Conservation (phyloP, 2,329 filamentous ascomycete species). For the Phoma sp. region DNA sequence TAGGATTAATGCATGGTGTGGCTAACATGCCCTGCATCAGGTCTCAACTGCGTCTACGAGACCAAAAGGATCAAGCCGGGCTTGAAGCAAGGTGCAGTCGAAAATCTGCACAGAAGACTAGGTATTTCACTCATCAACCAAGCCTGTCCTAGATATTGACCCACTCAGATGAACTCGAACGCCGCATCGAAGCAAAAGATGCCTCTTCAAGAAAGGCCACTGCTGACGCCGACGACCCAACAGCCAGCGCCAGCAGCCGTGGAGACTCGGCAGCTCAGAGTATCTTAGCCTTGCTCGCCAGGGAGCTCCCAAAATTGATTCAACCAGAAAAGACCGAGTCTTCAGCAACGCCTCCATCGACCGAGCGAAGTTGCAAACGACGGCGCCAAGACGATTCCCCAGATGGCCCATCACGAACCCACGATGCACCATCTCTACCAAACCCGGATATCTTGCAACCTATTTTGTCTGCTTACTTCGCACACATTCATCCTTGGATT, state of each 20-base stretch:
- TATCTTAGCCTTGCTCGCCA: conserved; percentile 21
- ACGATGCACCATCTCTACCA: conserved; percentile 3
- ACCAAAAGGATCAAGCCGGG: conserved; percentile 26
- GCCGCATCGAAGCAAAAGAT: conserved; percentile 8
- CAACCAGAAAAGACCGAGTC: neutral
- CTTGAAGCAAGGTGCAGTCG: conserved; percentile 28
- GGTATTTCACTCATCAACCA: conserved; percentile 5
- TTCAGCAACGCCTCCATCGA: neutral
- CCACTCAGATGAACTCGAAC: conserved; percentile 22
- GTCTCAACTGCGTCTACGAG: conserved; percentile 27
- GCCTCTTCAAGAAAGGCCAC: neutral
- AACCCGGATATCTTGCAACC: conserved; percentile 4
- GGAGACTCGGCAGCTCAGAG: conserved; percentile 12
- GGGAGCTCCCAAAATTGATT: conserved; percentile 26
- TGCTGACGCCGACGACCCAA: neutral
- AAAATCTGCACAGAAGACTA: conserved; percentile 26
- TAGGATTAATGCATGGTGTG: neutral
- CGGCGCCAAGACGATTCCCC: conserved; percentile 11
- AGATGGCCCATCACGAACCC: neutral
- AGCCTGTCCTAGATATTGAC: neutral
- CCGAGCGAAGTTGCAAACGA: conserved; percentile 15
- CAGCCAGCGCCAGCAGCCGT: neutral
- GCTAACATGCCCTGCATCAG: neutral
- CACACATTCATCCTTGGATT: conserved; percentile 26
- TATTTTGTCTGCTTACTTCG: conserved; percentile 21